Percentiles rank a stretch among this genome's conserved stretches.
phyloP scores from a whole-genome alignment of 2,329 filamentous ascomycete species.

The Fusarium musae region DNA sequence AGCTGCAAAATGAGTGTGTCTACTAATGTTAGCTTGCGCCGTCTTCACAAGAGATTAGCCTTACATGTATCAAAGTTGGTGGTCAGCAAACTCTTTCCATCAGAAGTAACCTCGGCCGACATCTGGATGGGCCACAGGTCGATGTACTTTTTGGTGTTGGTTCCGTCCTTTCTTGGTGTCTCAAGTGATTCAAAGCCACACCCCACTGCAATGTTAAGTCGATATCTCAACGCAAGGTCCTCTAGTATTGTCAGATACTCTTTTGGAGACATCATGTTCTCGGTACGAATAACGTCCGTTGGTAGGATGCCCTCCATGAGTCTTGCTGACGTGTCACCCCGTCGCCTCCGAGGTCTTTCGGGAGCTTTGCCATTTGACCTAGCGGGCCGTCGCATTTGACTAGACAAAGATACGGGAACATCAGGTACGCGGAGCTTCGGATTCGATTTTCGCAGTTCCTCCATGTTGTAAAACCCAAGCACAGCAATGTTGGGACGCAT shows the following conservation, averaged over 20 bases:
- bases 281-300: slow-evolving; percentile 75
- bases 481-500: slow-evolving; percentile 92
- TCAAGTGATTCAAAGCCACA: slow-evolving; percentile 83
- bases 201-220: slow-evolving; percentile 86
- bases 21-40: slow-evolving; percentile 43
- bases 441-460: slow-evolving; percentile 73
- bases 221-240: slow-evolving; percentile 79
- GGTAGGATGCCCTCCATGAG: slow-evolving; percentile 70
- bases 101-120: slow-evolving; percentile 82
- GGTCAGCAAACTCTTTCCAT: slow-evolving; percentile 75
- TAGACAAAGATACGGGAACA: slow-evolving; percentile 52
- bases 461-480: slow-evolving; percentile 81
- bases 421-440: slow-evolving; percentile 68
- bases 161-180: slow-evolving; percentile 69
- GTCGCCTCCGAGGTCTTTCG: slow-evolving; percentile 53
- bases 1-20: slow-evolving; percentile 85
- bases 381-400: slow-evolving; percentile 46
- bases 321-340: slow-evolving; percentile 66
- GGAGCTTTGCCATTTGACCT: slow-evolving; percentile 48
- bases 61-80: slow-evolving; percentile 92
- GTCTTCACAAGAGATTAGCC: slow-evolving; percentile 38
- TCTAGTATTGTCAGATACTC: slow-evolving; percentile 87
- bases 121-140: slow-evolving; percentile 95
- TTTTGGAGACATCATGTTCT: slow-evolving; percentile 74
- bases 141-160: slow-evolving; percentile 78